Conservation (phyloP, 2,329 filamentous ascomycete genomes). For the Ophiostoma tasmaniense region DNA sequence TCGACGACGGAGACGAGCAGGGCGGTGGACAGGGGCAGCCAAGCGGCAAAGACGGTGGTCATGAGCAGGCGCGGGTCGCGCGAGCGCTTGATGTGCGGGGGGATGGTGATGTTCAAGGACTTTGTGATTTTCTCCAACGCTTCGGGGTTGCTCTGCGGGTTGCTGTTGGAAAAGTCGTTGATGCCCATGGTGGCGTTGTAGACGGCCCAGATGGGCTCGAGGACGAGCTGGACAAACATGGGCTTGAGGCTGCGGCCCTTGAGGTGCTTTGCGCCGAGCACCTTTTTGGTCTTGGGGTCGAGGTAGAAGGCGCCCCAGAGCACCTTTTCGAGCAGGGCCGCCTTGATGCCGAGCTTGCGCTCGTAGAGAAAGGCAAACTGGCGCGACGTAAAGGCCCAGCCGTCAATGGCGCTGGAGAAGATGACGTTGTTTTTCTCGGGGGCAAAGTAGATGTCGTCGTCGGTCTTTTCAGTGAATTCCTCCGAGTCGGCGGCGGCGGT, state of each 20-base stretch:
- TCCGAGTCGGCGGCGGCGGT: no score
- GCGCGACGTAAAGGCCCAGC: conserved; percentile 96
- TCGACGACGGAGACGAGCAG: conserved; percentile 90
- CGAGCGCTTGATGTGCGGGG: conserved; percentile 74
- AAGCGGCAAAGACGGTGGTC: conserved; percentile 76
- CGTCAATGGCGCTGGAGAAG: conserved; percentile 93
- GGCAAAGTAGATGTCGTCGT: conserved; percentile 96
- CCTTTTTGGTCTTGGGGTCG: conserved; percentile 92
- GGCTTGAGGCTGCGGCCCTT: conserved; percentile 88
- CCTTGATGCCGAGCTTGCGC: conserved; percentile 93
- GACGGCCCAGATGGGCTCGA: conserved; percentile 93
- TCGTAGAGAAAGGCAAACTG: conserved; percentile 93
- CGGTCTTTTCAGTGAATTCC: conserved; percentile 81
- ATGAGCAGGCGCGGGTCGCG: conserved; percentile 76
- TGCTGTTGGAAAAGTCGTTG: neutral
- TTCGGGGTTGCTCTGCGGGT: conserved; percentile 62
- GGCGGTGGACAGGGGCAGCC: conserved; percentile 88
- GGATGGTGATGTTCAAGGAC: conserved; percentile 73
- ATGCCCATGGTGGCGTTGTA: conserved; percentile 69
- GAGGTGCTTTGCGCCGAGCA: conserved; percentile 81
- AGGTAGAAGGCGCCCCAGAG: conserved; percentile 96
- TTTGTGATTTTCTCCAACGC: conserved; percentile 93
- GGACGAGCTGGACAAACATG: conserved; percentile 92
- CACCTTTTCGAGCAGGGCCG: conserved; percentile 79
- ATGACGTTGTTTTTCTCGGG: conserved; percentile 99